A percentile compares a stretch with the other conserved stretches of the same genome.
These are phyloP conservation scores for Elymus sibiricus DNA, from an alignment of 176 grass and related monocot genomes.

Conservation along the genomic window DNA sequence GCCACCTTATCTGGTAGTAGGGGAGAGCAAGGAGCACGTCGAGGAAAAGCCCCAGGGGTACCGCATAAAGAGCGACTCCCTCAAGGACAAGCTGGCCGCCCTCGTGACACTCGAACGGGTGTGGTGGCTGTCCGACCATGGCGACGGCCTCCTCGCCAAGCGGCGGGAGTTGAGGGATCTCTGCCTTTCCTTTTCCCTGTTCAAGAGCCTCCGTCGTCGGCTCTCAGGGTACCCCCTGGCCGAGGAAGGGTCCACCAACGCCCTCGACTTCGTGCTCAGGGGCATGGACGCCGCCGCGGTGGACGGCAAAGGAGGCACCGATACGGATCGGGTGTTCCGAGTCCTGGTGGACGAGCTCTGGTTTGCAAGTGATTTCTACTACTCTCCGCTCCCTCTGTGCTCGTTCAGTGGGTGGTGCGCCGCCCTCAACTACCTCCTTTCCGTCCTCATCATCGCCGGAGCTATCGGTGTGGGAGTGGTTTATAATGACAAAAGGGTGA, in stretches of 20 bases:
- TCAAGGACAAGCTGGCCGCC: not conserved
- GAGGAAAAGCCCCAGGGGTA: not conserved
- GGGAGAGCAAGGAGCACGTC: conserved; percentile 18
- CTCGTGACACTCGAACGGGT: conserved; percentile 22
- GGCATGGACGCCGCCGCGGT: conserved; percentile 8
- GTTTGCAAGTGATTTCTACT: conserved; percentile 44
- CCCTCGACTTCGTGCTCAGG: conserved; percentile 36
- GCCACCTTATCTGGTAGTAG: conserved; percentile 22
- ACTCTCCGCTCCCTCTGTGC: not conserved
- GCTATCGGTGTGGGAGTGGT: too few species aligned
- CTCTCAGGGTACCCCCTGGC: conserved; percentile 11
- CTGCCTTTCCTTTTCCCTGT: conserved; percentile 31
- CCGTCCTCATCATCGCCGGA: too few species aligned
- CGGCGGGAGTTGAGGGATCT: conserved; percentile 19
- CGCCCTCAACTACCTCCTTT: too few species aligned
- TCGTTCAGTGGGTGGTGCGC: too few species aligned
- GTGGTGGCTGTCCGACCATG: not conserved
- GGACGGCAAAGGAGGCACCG: not conserved
- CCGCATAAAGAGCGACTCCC: not conserved
- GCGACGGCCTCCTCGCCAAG: not conserved
- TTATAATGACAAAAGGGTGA: too few species aligned
- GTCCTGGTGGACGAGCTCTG: conserved; percentile 33
- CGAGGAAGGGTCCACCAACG: not conserved
- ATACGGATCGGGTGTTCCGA: conserved; percentile 12
- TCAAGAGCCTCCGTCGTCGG: not conserved